phyloP scores from a whole-genome alignment of 306 rosid genomes.

The Astragalus membranaceus region DNA sequence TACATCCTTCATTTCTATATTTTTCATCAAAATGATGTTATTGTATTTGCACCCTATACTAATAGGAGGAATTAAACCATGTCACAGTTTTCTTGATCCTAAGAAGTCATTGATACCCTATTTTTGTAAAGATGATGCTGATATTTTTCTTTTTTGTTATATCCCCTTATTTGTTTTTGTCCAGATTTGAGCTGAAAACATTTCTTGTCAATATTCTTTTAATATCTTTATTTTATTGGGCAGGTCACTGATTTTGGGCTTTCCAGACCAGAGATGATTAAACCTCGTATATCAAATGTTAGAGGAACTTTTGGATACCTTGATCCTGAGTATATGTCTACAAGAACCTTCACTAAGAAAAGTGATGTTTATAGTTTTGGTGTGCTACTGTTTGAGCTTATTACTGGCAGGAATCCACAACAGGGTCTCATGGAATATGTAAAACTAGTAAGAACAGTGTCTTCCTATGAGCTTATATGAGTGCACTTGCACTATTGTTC shows the following conservation, averaged over 20 bases:
- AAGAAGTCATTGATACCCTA: background rate
- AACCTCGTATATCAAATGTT: slow-evolving; percentile 24
- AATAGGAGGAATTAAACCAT: background rate
- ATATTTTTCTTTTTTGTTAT: background rate
- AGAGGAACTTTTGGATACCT: slow-evolving; percentile 41
- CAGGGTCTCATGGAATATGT: slow-evolving; percentile 49
- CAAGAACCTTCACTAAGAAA: slow-evolving; percentile 46
- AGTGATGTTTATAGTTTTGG: slow-evolving; percentile 57
- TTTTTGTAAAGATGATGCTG: background rate
- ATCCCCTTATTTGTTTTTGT: too few species aligned
- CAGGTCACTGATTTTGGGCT: slow-evolving; percentile 49
- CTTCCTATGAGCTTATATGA: background rate
- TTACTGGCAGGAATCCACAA: slow-evolving; percentile 43
- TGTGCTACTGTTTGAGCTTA: slow-evolving; percentile 45
- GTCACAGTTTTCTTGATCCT: background rate
- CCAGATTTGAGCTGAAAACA: background rate
- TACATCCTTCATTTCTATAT: background rate
- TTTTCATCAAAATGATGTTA: background rate
- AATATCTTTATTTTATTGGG: background rate
- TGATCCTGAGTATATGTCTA: slow-evolving; percentile 37
- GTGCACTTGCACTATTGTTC: background rate
- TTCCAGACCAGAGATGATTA: slow-evolving; percentile 36
- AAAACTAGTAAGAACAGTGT: slow-evolving; percentile 34
- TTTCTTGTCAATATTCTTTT: background rate
- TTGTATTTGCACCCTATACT: too few species aligned